A percentile compares a stretch with the other conserved stretches of the same genome.
These are phyloP conservation scores for Hymenoscyphus salicellus DNA, from an alignment of 2,329 filamentous ascomycete species.

Conservation along the genomic window DNA sequence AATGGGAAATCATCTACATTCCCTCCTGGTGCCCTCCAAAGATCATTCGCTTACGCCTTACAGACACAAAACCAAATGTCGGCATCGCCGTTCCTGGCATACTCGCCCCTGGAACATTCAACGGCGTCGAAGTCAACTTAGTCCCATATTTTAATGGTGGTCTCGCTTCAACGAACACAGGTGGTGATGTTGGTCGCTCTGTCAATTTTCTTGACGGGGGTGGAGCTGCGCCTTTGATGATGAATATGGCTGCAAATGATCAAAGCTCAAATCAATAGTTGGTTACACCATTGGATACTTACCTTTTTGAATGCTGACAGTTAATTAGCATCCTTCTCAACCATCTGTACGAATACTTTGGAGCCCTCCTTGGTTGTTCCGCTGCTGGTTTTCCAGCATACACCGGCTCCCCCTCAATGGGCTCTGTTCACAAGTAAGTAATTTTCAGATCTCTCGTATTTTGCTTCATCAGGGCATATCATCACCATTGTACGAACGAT, in stretches of 20 bases:
- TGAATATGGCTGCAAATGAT: conserved; percentile 53
- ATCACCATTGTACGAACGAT: too few relatives aligned
- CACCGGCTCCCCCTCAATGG: conserved; percentile 45
- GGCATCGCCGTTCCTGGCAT: conserved; percentile 56
- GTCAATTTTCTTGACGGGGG: conserved; percentile 63
- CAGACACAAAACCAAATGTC: conserved; percentile 53
- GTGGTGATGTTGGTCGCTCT: conserved; percentile 43
- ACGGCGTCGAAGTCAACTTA: conserved; percentile 54
- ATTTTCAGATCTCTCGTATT: not conserved
- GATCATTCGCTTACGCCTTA: conserved; percentile 6
- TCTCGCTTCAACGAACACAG: conserved; percentile 52
- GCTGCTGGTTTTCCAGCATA: conserved; percentile 51
- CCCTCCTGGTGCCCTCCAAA: not conserved
- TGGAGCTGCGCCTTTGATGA: conserved; percentile 52
- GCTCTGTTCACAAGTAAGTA: conserved; percentile 49
- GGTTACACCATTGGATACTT: not conserved
- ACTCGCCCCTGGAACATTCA: conserved; percentile 48
- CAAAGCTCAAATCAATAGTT: conserved; percentile 55
- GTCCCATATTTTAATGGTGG: conserved; percentile 57
- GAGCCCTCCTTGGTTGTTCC: conserved; percentile 54
- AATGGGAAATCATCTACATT: too few relatives aligned
- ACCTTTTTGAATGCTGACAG: conserved; percentile 9
- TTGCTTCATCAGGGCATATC: not conserved
- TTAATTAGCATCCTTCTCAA: conserved; percentile 48
- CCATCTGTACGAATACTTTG: conserved; percentile 62